phyloP scores from a whole-genome alignment of 768 basidiomycete species.

The Suillus luteus region DNA sequence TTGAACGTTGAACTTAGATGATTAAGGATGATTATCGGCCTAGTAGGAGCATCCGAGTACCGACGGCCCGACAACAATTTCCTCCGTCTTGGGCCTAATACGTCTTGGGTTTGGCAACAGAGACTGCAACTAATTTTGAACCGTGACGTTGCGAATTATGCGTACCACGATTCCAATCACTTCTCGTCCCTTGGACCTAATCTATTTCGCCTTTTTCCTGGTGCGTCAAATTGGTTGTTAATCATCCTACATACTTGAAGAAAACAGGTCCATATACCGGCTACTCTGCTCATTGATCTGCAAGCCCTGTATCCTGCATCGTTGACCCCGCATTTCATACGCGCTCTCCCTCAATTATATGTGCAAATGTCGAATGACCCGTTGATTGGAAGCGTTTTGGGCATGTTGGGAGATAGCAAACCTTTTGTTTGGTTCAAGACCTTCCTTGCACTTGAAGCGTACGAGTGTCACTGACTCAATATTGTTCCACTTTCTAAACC shows the following conservation, averaged over 20 bases:
- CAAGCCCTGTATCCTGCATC: conserved; percentile 63
- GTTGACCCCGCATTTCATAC: conserved; percentile 50
- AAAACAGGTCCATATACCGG: conserved; percentile 62
- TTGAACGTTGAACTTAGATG: background rate
- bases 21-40: background rate
- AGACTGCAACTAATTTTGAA: background rate
- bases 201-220: conserved; percentile 74
- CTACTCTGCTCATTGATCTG: conserved; percentile 69
- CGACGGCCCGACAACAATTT: background rate
- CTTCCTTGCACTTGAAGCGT: conserved; percentile 67
- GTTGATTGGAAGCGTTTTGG: conserved; percentile 54
- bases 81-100: too few relatives aligned
- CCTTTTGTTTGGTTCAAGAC: conserved; percentile 63
- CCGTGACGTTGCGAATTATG: conserved; percentile 15
- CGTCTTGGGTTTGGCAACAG: background rate
- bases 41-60: background rate
- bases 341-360: conserved; percentile 50
- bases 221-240: conserved; percentile 37
- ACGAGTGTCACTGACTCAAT: conserved; percentile 25
- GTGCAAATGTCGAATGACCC: conserved; percentile 66
- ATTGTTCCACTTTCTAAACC: conserved; percentile 2
- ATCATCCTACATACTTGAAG: background rate
- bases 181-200: conserved; percentile 61
- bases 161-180: conserved; percentile 40
- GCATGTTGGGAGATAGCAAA: conserved; percentile 36